These are phyloP conservation scores for Primulina tabacum DNA, from an alignment of 257 asterid genomes.

Conservation along the genomic window DNA sequence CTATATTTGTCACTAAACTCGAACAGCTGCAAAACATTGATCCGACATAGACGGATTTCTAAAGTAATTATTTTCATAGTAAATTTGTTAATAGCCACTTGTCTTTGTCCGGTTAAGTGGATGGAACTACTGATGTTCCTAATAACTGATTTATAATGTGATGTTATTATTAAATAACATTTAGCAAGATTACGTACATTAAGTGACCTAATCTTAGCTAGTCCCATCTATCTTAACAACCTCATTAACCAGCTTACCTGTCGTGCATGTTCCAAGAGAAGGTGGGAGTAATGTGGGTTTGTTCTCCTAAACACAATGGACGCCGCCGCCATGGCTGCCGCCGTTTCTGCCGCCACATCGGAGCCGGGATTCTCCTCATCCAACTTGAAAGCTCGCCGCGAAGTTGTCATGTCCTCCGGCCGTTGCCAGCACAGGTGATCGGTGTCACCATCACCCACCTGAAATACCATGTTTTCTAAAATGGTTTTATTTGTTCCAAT, in stretches of 20 bases:
- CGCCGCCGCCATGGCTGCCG: constrained; percentile 76
- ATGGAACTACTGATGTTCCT: background rate
- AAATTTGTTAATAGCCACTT: background rate
- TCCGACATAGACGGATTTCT: too few relatives aligned
- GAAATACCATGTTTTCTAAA: constrained; percentile 6
- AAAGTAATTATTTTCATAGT: too few relatives aligned
- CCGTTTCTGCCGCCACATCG: constrained; percentile 68
- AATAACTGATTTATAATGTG: background rate
- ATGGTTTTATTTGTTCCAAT: too few relatives aligned
- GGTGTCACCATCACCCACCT: constrained; percentile 79
- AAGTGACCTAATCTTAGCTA: constrained; percentile 16
- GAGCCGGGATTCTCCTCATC: constrained; percentile 59
- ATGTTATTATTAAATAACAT: background rate
- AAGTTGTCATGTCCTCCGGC: constrained; percentile 76
- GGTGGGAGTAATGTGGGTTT: constrained; percentile 64
- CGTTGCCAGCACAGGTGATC: constrained; percentile 78
- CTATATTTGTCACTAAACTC: constrained; percentile 81
- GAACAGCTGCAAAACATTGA: constrained; percentile 50
- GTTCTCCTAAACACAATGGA: constrained; percentile 55
- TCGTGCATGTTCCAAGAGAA: constrained; percentile 61
- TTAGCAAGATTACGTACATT: constrained; percentile 22
- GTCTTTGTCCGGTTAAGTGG: background rate
- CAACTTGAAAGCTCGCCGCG: constrained; percentile 61
- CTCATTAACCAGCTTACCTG: constrained; percentile 47
- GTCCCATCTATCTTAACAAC: constrained; percentile 33